These are phyloP conservation scores for Wallacemonas collosoma DNA, from an alignment of 208 protist species.

Conservation along the genomic window DNA sequence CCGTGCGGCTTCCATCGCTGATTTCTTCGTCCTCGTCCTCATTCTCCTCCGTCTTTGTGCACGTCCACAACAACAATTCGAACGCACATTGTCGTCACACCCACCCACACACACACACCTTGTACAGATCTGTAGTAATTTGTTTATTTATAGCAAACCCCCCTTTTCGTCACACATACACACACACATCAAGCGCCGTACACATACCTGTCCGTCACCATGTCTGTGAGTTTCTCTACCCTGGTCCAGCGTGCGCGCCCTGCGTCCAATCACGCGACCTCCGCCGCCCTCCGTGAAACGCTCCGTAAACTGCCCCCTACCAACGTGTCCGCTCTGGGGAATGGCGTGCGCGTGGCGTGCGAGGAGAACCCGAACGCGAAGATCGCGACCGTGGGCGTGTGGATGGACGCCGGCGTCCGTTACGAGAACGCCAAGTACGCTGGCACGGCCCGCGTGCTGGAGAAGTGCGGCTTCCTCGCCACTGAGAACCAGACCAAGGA, in stretches of 20 bases:
- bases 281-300: conserved; percentile 62
- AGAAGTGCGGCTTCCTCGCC: conserved; percentile 98
- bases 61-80: too few relatives aligned
- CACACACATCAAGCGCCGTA: not conserved
- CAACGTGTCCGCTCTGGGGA: conserved; percentile 92
- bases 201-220: conserved; percentile 15
- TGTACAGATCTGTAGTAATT: conserved; percentile 13
- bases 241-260: conserved; percentile 79
- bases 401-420: conserved; percentile 95
- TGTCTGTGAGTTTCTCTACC: conserved; percentile 89
- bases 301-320: conserved; percentile 85
- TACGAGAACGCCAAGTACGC: conserved; percentile 96
- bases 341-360: conserved; percentile 96
- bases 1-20: too few relatives aligned
- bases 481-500: conserved; percentile 85
- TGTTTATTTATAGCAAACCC: conserved; percentile 17
- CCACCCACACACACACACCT: not conserved
- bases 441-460: conserved; percentile 97
- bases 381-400: conserved; percentile 97
- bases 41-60: too few relatives aligned
- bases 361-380: conserved; percentile 90
- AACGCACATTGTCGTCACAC: too few relatives aligned
- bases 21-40: too few relatives aligned
- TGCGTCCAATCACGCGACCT: conserved; percentile 73
- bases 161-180: not conserved